Evolutionary conservation across 805 yeast genomes (phyloP).

Genomic region (Myxozyma udenii): DNA sequence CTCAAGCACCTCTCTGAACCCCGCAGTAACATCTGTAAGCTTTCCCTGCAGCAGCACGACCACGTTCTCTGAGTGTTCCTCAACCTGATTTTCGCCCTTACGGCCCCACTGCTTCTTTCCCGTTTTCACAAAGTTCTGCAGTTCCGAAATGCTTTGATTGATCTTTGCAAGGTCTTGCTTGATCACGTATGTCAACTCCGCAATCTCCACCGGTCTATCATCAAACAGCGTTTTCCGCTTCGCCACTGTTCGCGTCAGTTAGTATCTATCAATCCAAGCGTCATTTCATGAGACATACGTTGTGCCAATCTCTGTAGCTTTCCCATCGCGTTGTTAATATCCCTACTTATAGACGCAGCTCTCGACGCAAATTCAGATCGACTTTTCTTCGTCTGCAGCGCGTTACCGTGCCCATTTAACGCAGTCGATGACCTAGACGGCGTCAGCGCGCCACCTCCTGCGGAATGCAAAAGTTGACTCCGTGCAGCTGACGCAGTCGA

Average conservation of each 20-base stretch:
- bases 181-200: conserved; percentile 80
- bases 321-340: conserved; percentile 80
- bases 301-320: conserved; percentile 74
- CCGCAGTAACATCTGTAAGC: conserved; percentile 88
- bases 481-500: conserved; percentile 43
- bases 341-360: conserved; percentile 83
- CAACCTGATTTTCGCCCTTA: conserved; percentile 55
- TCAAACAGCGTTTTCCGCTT: conserved; percentile 87
- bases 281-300: conserved; percentile 30
- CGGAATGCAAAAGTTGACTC: no score
- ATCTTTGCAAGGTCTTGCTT: conserved; percentile 81
- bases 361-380: conserved; percentile 59
- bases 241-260: conserved; percentile 49
- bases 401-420: conserved; percentile 9
- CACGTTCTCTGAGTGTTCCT: conserved; percentile 78
- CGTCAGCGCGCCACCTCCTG: no score
- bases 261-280: background rate
- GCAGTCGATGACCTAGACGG: conserved; percentile 24
- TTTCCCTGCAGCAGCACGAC: conserved; percentile 82
- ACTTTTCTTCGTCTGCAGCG: conserved; percentile 30
- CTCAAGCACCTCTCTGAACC: conserved; percentile 85
- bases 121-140: conserved; percentile 51
- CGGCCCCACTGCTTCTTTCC: conserved; percentile 37
- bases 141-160: conserved; percentile 62
- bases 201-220: conserved; percentile 90